A percentile compares a stretch with the other conserved stretches of the same genome.
Conservation (phyloP, 805 yeast species). For the Lachancea thermotolerans region DNA sequence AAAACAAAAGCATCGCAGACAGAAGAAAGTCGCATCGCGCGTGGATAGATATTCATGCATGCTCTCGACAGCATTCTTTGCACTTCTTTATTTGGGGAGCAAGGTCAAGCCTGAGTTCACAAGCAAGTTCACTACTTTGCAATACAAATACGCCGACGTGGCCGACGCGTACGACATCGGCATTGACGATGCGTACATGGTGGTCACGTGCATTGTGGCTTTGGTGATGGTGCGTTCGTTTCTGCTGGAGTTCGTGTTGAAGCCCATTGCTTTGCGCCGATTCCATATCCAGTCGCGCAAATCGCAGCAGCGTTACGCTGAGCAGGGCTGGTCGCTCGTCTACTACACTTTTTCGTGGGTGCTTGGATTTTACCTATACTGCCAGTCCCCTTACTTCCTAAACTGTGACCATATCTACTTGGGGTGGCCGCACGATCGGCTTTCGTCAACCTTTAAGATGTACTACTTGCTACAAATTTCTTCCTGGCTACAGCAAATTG, state of each 20-base stretch:
- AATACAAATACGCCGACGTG: constrained; percentile 30
- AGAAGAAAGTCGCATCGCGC: constrained; percentile 7
- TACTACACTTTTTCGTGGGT: constrained; percentile 52
- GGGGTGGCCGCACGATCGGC: constrained; percentile 68
- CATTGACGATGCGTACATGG: constrained; percentile 46
- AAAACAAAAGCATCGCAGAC: background rate
- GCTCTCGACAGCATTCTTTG: constrained; percentile 20
- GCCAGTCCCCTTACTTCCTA: constrained; percentile 50
- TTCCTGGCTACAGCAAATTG: constrained; percentile 74
- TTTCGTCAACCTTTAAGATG: constrained; percentile 47
- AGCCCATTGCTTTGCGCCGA: constrained; percentile 44
- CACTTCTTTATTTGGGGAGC: constrained; percentile 18
- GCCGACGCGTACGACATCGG: constrained; percentile 45
- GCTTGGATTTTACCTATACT: constrained; percentile 53
- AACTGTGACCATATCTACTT: constrained; percentile 52
- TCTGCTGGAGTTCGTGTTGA: constrained; percentile 50
- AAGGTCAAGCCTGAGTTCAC: constrained; percentile 23
- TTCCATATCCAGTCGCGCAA: constrained; percentile 43
- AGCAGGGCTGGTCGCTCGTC: constrained; percentile 72
- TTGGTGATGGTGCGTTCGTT: constrained; percentile 53
- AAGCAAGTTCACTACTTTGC: constrained; percentile 36
- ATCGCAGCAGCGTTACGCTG: constrained; percentile 65
- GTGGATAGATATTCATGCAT: constrained; percentile 28
- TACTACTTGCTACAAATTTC: constrained; percentile 71
- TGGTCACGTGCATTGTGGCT: constrained; percentile 47